Percentiles rank a stretch among this genome's conserved stretches.
Conservation (phyloP, 495 filamentous ascomycete species). For the Penicillium pulvis region DNA sequence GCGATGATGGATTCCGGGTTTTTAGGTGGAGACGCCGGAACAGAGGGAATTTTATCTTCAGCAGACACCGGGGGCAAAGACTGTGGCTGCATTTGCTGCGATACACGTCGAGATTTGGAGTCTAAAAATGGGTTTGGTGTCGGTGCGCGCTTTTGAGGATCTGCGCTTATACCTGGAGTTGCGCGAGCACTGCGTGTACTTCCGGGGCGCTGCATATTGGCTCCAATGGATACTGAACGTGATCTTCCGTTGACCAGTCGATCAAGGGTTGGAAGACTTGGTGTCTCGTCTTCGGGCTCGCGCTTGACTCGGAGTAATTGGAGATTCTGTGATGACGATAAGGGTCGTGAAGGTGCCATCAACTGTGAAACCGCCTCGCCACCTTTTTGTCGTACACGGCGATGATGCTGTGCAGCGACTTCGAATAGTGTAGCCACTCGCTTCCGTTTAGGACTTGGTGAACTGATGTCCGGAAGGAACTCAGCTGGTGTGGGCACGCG, state of each 20-base stretch:
- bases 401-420: slow-evolving; percentile 58
- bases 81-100: slow-evolving; percentile 21
- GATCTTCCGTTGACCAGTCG: slow-evolving; percentile 35
- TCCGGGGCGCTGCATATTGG: slow-evolving; percentile 30
- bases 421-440: slow-evolving; percentile 59
- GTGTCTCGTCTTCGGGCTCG: slow-evolving; percentile 40
- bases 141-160: slow-evolving; percentile 27
- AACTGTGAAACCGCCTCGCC: slow-evolving; percentile 58
- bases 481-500: slow-evolving; percentile 31
- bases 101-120: slow-evolving; percentile 13
- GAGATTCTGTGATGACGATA: slow-evolving; percentile 38
- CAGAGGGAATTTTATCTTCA: slow-evolving; percentile 15
- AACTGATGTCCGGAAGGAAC: slow-evolving; percentile 45
- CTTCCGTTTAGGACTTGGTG: slow-evolving; percentile 56
- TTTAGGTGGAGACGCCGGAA: slow-evolving; percentile 28
- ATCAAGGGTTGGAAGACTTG: slow-evolving; percentile 36
- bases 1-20: slow-evolving; percentile 40
- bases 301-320: slow-evolving; percentile 40
- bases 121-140: slow-evolving; percentile 37
- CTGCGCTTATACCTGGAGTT: slow-evolving; percentile 12
- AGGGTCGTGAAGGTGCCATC: slow-evolving; percentile 48
- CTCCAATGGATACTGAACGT: slow-evolving; percentile 41
- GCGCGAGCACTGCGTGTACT: slow-evolving; percentile 23
- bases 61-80: slow-evolving; percentile 20
- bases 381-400: slow-evolving; percentile 54